Evolutionary conservation across 192 early-diverging fungal species (phyloP), one percentile per base, ranked within the genome.

Genomic region (Rhizoclosmatium globosum): DNA sequence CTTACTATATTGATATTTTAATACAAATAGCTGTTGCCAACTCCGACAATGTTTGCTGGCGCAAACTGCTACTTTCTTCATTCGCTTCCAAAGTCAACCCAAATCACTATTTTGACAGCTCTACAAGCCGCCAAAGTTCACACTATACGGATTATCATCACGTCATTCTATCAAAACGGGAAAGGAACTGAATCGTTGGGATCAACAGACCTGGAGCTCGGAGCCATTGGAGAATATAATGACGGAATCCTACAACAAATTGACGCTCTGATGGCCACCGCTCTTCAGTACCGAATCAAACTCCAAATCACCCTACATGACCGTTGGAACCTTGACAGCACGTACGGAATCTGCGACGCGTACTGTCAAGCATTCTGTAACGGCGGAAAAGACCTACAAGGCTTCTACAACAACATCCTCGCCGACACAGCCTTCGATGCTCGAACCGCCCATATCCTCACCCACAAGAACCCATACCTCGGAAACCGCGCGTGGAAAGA

Each of bases 1-100:
- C 31, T 31, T 31, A 31, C 31, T 31, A 31, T 31, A 31, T 31
- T 31, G 31, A 31, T 31, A 31, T 31, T 31, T 31, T 31, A 31
- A 31, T 31, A 31, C 31, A 31, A 31, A 4, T 41, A 68, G 42
- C 44, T 38, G n/a, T 13, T 19, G 59, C 31, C 31, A 31, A 31
- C 41, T 43, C 71, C 19, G n/a, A n/a, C 72, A 4, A 60, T 58
- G 11, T 78, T 43, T 43, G 64, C 78, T 11, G 78, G 78, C 11
- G 78, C 64, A 11, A 79, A 79, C 59, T 45, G 23, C 39, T 79
- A 74, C 78, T 79, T 79, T 38, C 42, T 79, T 11, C 47, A 64
- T 41, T 15, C 74, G 1, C 50, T 71, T 13, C 39, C 47, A 17
- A 41, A 7, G 2, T 17, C 23, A 7, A 60, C 74, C 3, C 78